Evolutionary conservation across 129 eudicot genomes (phyloP).

Genomic region (Glebionis coronaria): DNA sequence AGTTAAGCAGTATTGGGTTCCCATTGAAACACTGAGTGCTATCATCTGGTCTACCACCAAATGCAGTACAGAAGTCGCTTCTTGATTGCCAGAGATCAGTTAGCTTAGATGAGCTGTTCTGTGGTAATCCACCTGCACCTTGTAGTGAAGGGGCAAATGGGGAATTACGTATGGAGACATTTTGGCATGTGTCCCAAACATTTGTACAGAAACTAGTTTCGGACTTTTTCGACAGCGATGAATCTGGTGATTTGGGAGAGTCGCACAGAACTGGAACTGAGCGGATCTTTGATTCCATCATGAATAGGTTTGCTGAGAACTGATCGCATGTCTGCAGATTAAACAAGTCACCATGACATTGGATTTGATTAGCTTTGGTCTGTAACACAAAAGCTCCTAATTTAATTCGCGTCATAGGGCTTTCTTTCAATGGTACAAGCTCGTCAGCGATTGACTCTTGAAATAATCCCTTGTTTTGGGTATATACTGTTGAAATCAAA

Average conservation of each 20-base stretch:
- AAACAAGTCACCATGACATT: slow-evolving; percentile 3
- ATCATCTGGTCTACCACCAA: slow-evolving; percentile 51
- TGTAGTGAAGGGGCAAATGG: slow-evolving; percentile 77
- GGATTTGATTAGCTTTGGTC: neutral
- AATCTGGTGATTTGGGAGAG: slow-evolving; percentile 42
- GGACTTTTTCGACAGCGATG: slow-evolving; percentile 33
- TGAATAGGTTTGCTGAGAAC: slow-evolving; percentile 66
- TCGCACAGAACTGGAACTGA: slow-evolving; percentile 76
- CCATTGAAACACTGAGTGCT: slow-evolving; percentile 58
- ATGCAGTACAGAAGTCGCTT: slow-evolving; percentile 59
- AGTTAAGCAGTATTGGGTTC: slow-evolving; percentile 43
- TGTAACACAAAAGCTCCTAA: neutral
- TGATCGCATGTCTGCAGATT: slow-evolving; percentile 76
- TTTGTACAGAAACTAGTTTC: slow-evolving; percentile 49
- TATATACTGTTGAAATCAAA: neutral
- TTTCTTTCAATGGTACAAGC: neutral
- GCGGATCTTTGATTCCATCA: slow-evolving; percentile 35
- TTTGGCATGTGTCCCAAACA: slow-evolving; percentile 70
- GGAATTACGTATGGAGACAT: slow-evolving; percentile 51
- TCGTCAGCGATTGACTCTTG: neutral
- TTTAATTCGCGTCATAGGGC: neutral
- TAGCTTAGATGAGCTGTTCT: slow-evolving; percentile 55
- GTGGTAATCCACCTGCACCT: slow-evolving; percentile 47
- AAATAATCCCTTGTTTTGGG: neutral
- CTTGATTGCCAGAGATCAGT: slow-evolving; percentile 81